Conservation (phyloP, 1,284 basidiomycete genomes). For the Apiotrichum porosum region DNA sequence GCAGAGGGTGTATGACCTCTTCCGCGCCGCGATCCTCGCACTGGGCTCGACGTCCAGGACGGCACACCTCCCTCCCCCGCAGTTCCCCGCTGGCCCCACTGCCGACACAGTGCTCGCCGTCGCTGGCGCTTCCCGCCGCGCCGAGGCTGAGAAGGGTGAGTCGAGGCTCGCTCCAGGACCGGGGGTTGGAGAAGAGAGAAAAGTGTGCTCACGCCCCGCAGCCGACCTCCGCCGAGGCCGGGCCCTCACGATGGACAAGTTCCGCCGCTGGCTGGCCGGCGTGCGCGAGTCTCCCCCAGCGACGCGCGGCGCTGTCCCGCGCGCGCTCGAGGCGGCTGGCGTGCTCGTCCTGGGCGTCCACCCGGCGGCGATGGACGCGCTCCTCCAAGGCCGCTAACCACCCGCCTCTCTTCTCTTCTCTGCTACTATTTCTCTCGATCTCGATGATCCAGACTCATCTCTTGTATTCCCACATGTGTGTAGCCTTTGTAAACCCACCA, state of each 20-base stretch:
- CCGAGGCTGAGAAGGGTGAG: neutral
- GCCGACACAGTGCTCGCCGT: constrained; percentile 1
- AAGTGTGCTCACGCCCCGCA: too few relatives aligned
- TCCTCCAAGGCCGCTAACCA: neutral
- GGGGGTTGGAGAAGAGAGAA: too few relatives aligned
- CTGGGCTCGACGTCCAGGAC: neutral
- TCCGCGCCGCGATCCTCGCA: neutral
- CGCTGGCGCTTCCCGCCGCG: neutral
- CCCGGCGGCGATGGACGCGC: constrained; percentile 8
- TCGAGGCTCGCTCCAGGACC: neutral
- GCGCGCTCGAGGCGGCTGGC: neutral
- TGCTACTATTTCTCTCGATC: too few relatives aligned
- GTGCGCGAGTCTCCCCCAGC: neutral
- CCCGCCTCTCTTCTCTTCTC: too few relatives aligned
- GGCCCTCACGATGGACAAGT: neutral
- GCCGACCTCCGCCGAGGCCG: neutral
- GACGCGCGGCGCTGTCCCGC: neutral
- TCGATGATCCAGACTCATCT: too few relatives aligned
- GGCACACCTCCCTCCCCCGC: neutral
- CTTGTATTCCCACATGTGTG: too few relatives aligned
- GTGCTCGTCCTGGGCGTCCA: constrained; percentile 4
- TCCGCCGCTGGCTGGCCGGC: too few relatives aligned
- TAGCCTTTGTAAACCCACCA: too few relatives aligned
- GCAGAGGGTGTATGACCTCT: constrained; percentile 1
- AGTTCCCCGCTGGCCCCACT: neutral